phyloP scores from a whole-genome alignment of 306 rosid species.

The Lathyrus oleraceus region DNA sequence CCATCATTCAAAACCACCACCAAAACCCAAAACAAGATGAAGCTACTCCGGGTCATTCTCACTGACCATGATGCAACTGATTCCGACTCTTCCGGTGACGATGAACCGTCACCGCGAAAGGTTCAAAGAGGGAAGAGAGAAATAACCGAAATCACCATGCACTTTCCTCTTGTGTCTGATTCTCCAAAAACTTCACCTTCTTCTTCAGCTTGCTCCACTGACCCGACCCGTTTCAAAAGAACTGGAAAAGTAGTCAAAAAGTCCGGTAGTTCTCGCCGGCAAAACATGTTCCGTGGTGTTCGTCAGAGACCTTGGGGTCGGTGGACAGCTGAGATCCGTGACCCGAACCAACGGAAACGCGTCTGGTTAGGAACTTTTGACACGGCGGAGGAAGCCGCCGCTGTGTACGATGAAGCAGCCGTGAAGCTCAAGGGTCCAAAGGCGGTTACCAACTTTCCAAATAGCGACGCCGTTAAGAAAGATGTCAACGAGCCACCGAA shows the following conservation, averaged over 20 bases:
- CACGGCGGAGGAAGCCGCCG: constrained; percentile 85
- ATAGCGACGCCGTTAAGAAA: constrained; percentile 11
- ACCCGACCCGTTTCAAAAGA: constrained; percentile 31
- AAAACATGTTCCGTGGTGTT: constrained; percentile 56
- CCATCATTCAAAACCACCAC: constrained; percentile 32
- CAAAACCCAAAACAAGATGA: constrained; percentile 26
- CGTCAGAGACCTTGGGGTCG: constrained; percentile 90
- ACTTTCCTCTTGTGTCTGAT: background rate
- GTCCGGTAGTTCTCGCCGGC: background rate
- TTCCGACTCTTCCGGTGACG: constrained; percentile 71
- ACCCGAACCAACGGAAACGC: constrained; percentile 63
- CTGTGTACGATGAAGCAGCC: constrained; percentile 71
- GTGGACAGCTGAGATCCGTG: constrained; percentile 88
- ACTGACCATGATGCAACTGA: constrained; percentile 82
- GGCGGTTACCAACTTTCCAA: constrained; percentile 68
- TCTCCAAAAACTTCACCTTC: background rate
- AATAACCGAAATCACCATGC: constrained; percentile 46
- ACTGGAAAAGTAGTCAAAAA: background rate
- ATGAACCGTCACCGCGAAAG: constrained; percentile 37
- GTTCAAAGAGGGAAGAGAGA: constrained; percentile 37
- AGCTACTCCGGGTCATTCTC: constrained; percentile 62
- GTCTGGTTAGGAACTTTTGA: constrained; percentile 83
- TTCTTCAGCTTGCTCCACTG: background rate
- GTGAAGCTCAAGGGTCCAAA: constrained; percentile 58
- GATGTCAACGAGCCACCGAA: background rate